A percentile compares a stretch with the other conserved stretches of the same genome.
phyloP scores from a whole-genome alignment of 495 filamentous ascomycete species.

The Penicillium chermesinum region DNA sequence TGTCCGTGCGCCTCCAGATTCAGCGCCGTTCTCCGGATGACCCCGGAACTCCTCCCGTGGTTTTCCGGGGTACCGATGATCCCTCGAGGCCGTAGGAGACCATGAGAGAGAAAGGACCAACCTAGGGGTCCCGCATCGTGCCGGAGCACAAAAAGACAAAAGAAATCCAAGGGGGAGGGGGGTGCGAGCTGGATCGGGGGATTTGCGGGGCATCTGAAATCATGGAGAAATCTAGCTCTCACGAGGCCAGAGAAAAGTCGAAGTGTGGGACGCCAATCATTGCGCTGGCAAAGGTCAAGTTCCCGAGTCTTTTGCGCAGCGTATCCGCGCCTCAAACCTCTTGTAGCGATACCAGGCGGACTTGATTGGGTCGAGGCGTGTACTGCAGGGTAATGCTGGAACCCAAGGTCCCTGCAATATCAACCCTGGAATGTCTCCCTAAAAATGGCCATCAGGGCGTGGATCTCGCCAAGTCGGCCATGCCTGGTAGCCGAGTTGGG shows the following conservation, averaged over 20 bases:
- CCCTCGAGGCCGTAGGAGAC: no score
- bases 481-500: slow-evolving; percentile 9
- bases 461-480: slow-evolving; percentile 7
- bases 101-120: no score
- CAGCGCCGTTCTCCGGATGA: no score
- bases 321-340: no score
- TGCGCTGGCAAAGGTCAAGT: slow-evolving; percentile 11
- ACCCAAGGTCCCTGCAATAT: no score
- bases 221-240: slow-evolving; percentile 4
- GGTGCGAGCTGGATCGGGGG: slow-evolving; percentile 6
- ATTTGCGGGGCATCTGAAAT: slow-evolving; percentile 8
- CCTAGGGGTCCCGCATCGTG: no score
- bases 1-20: no score
- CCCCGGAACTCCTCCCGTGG: no score
- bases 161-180: neutral
- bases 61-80: no score
- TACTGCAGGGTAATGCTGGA: neutral
- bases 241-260: slow-evolving; percentile 4
- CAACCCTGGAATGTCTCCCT: neutral
- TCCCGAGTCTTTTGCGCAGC: slow-evolving; percentile 8
- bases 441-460: neutral
- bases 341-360: neutral
- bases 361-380: neutral
- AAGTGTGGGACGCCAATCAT: slow-evolving; percentile 15
- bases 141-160: neutral